These are phyloP conservation scores for Rhododendron kiyosumense DNA, from an alignment of 148 eudicot species.

Conservation along the genomic window DNA sequence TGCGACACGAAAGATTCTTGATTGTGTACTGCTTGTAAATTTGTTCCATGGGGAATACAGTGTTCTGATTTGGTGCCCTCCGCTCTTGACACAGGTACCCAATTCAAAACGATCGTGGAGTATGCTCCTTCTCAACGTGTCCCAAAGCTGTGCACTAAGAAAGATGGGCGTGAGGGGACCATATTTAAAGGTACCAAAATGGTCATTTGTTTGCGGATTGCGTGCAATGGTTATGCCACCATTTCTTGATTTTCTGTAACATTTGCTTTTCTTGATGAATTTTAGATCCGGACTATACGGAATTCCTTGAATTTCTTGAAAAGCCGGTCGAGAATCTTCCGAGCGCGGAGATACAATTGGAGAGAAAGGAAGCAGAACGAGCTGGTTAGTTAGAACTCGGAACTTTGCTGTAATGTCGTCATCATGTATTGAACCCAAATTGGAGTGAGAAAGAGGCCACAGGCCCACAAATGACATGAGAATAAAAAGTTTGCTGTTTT, in stretches of 20 bases:
- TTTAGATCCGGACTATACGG: conserved; percentile 59
- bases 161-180: conserved; percentile 69
- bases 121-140: conserved; percentile 68
- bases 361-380: conserved; percentile 66
- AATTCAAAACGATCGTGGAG: conserved; percentile 51
- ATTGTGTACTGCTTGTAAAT: background rate
- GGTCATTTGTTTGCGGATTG: conserved; percentile 1
- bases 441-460: background rate
- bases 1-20: background rate
- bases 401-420: background rate
- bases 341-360: conserved; percentile 72
- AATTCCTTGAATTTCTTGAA: conserved; percentile 51
- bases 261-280: conserved; percentile 3
- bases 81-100: conserved; percentile 36
- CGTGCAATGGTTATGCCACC: background rate
- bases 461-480: background rate
- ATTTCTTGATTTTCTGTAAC: background rate
- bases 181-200: conserved; percentile 40
- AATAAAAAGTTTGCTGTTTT: background rate
- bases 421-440: background rate
- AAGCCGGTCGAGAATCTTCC: conserved; percentile 72
- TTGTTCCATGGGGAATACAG: background rate
- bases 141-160: conserved; percentile 48
- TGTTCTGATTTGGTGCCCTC: background rate
- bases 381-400: conserved; percentile 35